Base-by-base conservation (phyloP, 306 rosid species). In the Luffa aegyptiaca region DNA sequence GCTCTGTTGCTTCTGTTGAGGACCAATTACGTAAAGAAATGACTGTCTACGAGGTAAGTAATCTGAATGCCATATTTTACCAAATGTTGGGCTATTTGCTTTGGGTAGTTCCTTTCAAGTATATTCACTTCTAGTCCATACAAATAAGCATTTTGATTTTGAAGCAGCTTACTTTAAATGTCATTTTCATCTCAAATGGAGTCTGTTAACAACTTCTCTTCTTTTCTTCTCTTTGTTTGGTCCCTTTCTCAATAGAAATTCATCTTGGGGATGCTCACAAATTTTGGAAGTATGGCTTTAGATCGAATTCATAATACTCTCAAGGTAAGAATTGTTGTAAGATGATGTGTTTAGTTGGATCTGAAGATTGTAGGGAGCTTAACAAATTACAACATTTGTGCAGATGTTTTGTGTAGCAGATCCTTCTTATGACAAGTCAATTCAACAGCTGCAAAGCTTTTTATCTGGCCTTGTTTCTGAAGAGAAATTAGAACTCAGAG, bases 291-390 rank as follows among this genome's bases (percentile, higher is more conserved):
- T 89, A 91, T 92, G 97, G 89, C 93, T 75, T 80, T 92, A 78
- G 97, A 95, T 80, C 92, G 97, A 66, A 92, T 95, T 73, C 98
- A 91, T 86, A 95, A 95, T 84, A 91, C 97, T 61, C 98, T 95
- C 80, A 94, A 94, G 97, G 98, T 90, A 80, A 83, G 85, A 88
- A 80, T 63, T 71, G 68, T 82, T 64, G 70, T 41, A 21, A 74
- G 18, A 10, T 57, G 45, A 64, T 52, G 20, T 57, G 52, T 7
- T 8, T 41, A 31, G 55, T 46, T 74, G 62, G 45, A 53, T 52
- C 33, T 52, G 61, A 17, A 64, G 42, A 21, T 26, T 39, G 5
- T 17, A 48, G 80, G 1, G 33, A 26, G 39, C 5, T 48, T 73
- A 46, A 56, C 52, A 36, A 74, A 26, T 71, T 58, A 57, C 78